Conservation (phyloP, 352 stramenopile species). For the Peronospora belbahrii region DNA sequence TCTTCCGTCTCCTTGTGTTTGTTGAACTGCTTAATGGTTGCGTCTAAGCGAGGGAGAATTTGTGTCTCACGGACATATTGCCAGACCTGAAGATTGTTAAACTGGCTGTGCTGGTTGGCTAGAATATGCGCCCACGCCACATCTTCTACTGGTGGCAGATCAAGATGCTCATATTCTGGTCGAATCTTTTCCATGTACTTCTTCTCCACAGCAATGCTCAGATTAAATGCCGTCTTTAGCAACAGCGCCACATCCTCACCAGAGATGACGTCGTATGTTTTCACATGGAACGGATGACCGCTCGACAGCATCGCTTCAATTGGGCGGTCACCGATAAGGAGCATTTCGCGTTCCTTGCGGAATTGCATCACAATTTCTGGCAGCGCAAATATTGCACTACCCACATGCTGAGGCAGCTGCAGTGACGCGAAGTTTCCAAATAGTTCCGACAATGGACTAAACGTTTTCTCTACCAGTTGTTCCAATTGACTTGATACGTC, state of each 20-base stretch:
- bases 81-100: slow-evolving; percentile 84
- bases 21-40: slow-evolving; percentile 45
- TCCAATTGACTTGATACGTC: slow-evolving; percentile 26
- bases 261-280: slow-evolving; percentile 29
- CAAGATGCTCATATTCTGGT: slow-evolving; percentile 31
- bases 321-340: slow-evolving; percentile 57
- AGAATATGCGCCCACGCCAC: slow-evolving; percentile 79
- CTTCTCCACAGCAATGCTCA: slow-evolving; percentile 72
- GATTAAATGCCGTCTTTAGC: slow-evolving; percentile 77
- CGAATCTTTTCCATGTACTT: slow-evolving; percentile 69
- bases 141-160: slow-evolving; percentile 42
- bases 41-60: slow-evolving; percentile 63
- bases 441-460: slow-evolving; percentile 33
- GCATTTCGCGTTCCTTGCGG: slow-evolving; percentile 33
- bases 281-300: slow-evolving; percentile 54
- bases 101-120: slow-evolving; percentile 70
- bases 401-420: slow-evolving; percentile 47
- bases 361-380: slow-evolving; percentile 33
- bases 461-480: slow-evolving; percentile 35
- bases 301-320: slow-evolving; percentile 55
- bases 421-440: slow-evolving; percentile 51
- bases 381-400: slow-evolving; percentile 28
- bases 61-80: slow-evolving; percentile 75
- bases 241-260: slow-evolving; percentile 65
- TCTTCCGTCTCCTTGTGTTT: slow-evolving; percentile 62